Base-by-base conservation (phyloP, 768 basidiomycete genomes). In the Hortiboletus flavorubellus region DNA sequence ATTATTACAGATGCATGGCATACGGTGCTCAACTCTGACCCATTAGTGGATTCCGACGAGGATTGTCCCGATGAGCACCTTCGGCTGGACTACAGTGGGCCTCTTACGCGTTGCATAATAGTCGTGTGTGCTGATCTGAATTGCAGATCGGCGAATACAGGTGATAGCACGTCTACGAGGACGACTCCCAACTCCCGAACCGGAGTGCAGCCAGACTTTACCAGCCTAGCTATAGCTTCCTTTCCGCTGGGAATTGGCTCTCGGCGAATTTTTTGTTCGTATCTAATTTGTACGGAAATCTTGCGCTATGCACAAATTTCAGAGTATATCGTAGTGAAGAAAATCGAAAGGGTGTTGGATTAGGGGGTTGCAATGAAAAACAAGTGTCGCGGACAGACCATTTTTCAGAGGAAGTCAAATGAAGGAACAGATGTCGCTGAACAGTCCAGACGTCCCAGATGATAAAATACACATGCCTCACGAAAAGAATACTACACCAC, bases 31-130 rank as follows among this genome's bases (percentile, higher is more conserved):
- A 82, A 79, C 31, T 80, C 82, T 37, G 89, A 91, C 64, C 85
- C 89, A n/a, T 73, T 91, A 30, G 71, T 77, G 47, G 87, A 90
- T 68, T 91, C 89, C 30, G 89, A 90, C 55, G 86, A 88, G 41
- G 86, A 88, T 64, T 71, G 73, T 46, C 78, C 75, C 14, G 86
- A 90, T 62, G 85, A 87, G 61, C 75, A 86, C 60, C 74, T 80
- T 35, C 79, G 83, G 33, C 72, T 80, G 45, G 89, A 90, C 61
- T 89, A 87, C 61, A 70, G 89, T 89, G 56, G n/a, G 57, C 52
- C 66, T 54, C 35, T 53, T 26, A 37, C 33, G 10, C 29, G 11
- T 18, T 29, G 18, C 49, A 35, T 18, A 39, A 33, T 18, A 39
- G 52, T 42, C 38, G 38, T 53, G 39, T 48, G 51, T 34, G 26